Conservation (phyloP, 2,329 filamentous ascomycete genomes). For the Didymella keratinophila region DNA sequence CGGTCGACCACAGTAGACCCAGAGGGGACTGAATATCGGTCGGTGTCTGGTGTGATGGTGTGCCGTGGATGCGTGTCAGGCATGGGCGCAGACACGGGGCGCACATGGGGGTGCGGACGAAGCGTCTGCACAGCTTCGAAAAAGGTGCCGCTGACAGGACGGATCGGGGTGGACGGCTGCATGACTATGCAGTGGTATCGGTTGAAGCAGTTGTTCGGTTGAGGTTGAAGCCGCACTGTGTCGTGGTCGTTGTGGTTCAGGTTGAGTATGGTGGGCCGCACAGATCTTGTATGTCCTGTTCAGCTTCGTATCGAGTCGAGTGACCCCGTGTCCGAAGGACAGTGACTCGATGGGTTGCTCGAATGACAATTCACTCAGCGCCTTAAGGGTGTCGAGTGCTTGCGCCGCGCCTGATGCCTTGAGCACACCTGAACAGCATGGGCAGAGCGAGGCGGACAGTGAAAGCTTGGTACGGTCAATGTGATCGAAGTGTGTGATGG, state of each 20-base stretch:
- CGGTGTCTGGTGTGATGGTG: background rate
- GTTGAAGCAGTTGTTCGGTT: background rate
- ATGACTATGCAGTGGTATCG: background rate
- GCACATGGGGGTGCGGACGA: background rate
- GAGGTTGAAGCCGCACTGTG: background rate
- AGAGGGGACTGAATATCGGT: background rate
- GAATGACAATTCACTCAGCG: background rate
- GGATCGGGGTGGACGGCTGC: background rate
- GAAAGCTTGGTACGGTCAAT: background rate
- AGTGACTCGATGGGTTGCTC: background rate
- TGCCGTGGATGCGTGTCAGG: background rate
- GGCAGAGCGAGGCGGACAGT: background rate
- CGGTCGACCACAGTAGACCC: background rate
- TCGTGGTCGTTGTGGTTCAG: background rate
- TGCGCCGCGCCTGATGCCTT: background rate
- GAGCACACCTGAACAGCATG: background rate
- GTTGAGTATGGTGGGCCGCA: background rate
- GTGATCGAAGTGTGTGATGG: background rate
- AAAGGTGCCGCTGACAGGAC: background rate
- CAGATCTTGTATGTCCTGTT: background rate
- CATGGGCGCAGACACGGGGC: background rate
- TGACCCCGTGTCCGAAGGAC: background rate
- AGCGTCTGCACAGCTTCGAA: background rate
- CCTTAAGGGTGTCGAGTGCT: background rate
- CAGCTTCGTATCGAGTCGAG: background rate